Percentiles rank a stretch among this genome's conserved stretches.
Evolutionary conservation across 495 filamentous ascomycete genomes (phyloP).

Genomic region (Aspergillus ellipticus): DNA sequence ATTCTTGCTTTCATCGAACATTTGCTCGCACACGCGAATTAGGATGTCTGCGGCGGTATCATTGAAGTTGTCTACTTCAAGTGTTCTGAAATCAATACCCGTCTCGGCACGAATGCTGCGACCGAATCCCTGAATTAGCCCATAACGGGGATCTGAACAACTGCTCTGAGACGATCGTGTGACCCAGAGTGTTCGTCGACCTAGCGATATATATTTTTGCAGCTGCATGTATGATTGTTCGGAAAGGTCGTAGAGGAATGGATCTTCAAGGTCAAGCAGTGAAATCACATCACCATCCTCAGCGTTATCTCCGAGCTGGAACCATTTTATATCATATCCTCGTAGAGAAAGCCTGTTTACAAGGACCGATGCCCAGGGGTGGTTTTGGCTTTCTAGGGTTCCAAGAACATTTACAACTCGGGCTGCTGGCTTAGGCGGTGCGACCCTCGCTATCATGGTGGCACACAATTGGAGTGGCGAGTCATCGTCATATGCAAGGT

Average conservation of each 20-base stretch:
- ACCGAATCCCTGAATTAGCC: neutral
- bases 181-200: neutral
- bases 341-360: neutral
- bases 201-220: neutral
- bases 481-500: neutral
- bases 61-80: neutral
- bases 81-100: neutral
- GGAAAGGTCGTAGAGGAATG: neutral
- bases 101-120: neutral
- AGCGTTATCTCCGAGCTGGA: neutral
- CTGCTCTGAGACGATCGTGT: neutral
- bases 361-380: neutral
- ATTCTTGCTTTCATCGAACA: neutral
- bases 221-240: neutral
- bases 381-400: neutral
- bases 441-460: neutral
- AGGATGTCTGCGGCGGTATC: neutral
- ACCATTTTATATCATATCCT: neutral
- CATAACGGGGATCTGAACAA: neutral
- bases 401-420: neutral
- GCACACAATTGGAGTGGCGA: neutral
- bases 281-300: neutral
- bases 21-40: neutral
- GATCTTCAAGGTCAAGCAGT: neutral
- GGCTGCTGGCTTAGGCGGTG: neutral